Percentiles rank a stretch among this genome's conserved stretches.
phyloP scores from a whole-genome alignment of 78 protist genomes.

The Cavenderia fasciculata region DNA sequence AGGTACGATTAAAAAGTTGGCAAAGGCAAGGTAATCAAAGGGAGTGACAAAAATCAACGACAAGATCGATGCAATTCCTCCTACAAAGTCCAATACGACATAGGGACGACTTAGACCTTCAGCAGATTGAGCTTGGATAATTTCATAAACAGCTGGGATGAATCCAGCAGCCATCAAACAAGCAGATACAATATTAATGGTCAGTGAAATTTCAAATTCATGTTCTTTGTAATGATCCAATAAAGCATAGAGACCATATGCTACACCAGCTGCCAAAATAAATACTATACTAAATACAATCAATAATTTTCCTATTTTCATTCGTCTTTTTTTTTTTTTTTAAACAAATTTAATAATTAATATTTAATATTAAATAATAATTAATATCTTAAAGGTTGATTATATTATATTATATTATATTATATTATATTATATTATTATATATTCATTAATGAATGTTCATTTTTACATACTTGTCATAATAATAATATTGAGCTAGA shows the following conservation, averaged over 20 bases:
- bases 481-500: constrained; percentile 8
- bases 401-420: constrained; percentile 8
- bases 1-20: constrained; percentile 7
- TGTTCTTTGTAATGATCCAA: not conserved
- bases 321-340: too few species aligned
- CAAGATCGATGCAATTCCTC: constrained; percentile 12
- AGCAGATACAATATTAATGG: not conserved
- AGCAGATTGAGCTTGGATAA: not conserved
- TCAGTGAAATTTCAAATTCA: not conserved
- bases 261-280: not conserved
- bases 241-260: not conserved
- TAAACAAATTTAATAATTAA: too few species aligned
- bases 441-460: too few species aligned
- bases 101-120: constrained; percentile 15
- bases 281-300: not conserved
- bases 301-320: not conserved
- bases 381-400: constrained; percentile 31
- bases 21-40: not conserved
- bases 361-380: too few species aligned
- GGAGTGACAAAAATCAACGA: not conserved
- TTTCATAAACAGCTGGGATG: constrained; percentile 6
- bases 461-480: constrained; percentile 24
- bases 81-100: constrained; percentile 1
- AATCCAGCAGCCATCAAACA: constrained; percentile 21
- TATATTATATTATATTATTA: too few species aligned